Percentiles rank a stretch among this genome's conserved stretches.
These are phyloP conservation scores for Pseudonitzschia pungens DNA, from an alignment of 108 stramenopile species.

Conservation along the genomic window DNA sequence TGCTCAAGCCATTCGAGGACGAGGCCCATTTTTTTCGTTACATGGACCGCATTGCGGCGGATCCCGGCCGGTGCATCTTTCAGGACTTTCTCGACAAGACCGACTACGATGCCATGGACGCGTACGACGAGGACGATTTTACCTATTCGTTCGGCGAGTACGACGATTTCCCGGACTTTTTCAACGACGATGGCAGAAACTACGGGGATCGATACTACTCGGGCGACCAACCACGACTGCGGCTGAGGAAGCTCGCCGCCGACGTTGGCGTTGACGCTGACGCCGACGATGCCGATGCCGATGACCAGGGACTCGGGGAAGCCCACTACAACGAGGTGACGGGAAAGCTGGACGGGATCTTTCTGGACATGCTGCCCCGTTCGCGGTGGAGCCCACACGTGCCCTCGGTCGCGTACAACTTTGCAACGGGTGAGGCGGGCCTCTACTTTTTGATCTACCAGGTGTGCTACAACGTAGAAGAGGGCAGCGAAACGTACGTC, in stretches of 20 bases:
- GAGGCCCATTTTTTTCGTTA: slow-evolving; percentile 63
- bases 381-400: slow-evolving; percentile 58
- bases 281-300: background rate
- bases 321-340: slow-evolving; percentile 14
- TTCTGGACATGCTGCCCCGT: slow-evolving; percentile 60
- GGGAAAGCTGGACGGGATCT: slow-evolving; percentile 50
- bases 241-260: background rate
- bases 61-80: slow-evolving; percentile 58
- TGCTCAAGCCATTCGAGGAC: slow-evolving; percentile 71
- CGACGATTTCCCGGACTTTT: background rate
- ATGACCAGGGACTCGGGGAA: slow-evolving; percentile 16
- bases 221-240: too few relatives aligned
- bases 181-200: background rate
- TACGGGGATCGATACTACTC: background rate
- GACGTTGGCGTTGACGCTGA: background rate
- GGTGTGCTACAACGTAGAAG: slow-evolving; percentile 49
- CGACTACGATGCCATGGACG: slow-evolving; percentile 53
- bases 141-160: background rate
- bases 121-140: slow-evolving; percentile 34
- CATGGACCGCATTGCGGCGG: slow-evolving; percentile 45
- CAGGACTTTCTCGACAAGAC: slow-evolving; percentile 45
- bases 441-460: slow-evolving; percentile 92
- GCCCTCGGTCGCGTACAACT: slow-evolving; percentile 39
- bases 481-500: background rate
- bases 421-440: slow-evolving; percentile 65